phyloP scores from a whole-genome alignment of 768 basidiomycete species.

The Calocybe cyanea region DNA sequence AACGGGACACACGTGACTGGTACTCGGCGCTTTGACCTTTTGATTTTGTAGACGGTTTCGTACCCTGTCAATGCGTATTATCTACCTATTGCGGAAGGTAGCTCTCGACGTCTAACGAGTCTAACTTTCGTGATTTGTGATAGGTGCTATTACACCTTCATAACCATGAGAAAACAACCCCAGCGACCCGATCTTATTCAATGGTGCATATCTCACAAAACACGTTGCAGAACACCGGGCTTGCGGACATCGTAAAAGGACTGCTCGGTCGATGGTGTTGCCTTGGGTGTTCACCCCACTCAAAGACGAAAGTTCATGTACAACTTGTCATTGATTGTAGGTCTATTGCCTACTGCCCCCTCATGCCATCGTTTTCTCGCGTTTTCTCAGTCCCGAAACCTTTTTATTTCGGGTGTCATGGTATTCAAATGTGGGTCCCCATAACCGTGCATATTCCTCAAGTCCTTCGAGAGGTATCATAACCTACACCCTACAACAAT shows the following conservation, averaged over 20 bases:
- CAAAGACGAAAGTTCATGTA: slow-evolving; percentile 28
- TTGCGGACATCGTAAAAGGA: slow-evolving; percentile 33
- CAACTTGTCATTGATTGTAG: slow-evolving; percentile 33
- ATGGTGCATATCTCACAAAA: slow-evolving; percentile 31
- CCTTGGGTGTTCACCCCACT: slow-evolving; percentile 33
- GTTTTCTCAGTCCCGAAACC: slow-evolving; percentile 29
- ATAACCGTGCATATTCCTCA: slow-evolving; percentile 25
- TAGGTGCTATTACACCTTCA: too few relatives aligned
- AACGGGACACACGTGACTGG: too few relatives aligned
- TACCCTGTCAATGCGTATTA: too few relatives aligned
- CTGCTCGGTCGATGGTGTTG: slow-evolving; percentile 35
- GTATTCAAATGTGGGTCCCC: slow-evolving; percentile 29
- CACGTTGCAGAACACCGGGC: slow-evolving; percentile 35
- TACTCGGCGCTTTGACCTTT: too few relatives aligned
- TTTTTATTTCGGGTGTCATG: slow-evolving; percentile 38
- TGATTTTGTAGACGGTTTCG: too few relatives aligned
- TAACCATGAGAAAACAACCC: slow-evolving; percentile 39
- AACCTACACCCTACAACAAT: slow-evolving; percentile 21
- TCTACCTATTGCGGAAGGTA: too few relatives aligned
- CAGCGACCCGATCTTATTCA: slow-evolving; percentile 35
- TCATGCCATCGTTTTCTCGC: not conserved
- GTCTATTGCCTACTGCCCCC: not conserved
- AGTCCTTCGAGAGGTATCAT: slow-evolving; percentile 24
- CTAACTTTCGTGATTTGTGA: too few relatives aligned
- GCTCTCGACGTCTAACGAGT: too few relatives aligned